Evolutionary conservation across 164 flowering plant species (phyloP).

Genomic region (Tetracentron sinense): DNA sequence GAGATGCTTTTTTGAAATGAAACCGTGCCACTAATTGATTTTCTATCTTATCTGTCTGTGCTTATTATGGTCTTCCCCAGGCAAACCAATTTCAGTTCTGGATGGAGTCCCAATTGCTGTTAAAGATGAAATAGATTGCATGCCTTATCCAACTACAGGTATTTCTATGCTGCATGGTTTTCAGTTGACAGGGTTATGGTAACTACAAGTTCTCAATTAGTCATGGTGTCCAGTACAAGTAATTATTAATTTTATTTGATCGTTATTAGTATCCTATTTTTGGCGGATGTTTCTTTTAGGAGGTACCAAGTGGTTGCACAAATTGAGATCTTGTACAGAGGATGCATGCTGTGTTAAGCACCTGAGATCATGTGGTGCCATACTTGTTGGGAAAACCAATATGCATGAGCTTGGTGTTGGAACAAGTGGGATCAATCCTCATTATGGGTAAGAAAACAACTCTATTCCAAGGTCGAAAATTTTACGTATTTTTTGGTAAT

Average conservation of each 20-base stretch:
- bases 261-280: background rate
- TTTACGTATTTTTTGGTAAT: background rate
- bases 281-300: slow-evolving; percentile 36
- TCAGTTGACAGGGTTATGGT: background rate
- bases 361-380: slow-evolving; percentile 78
- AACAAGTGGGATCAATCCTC: slow-evolving; percentile 94
- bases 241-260: background rate
- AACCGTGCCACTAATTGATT: background rate
- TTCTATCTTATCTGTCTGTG: background rate
- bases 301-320: slow-evolving; percentile 91
- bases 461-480: background rate
- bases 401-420: slow-evolving; percentile 99
- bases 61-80: slow-evolving; percentile 28
- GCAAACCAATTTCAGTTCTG: slow-evolving; percentile 67
- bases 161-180: slow-evolving; percentile 1
- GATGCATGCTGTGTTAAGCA: slow-evolving; percentile 78
- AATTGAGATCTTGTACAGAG: slow-evolving; percentile 51
- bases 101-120: slow-evolving; percentile 88
- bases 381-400: slow-evolving; percentile 87
- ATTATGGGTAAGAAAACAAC: slow-evolving; percentile 62
- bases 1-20: background rate
- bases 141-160: slow-evolving; percentile 97
- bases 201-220: no score
- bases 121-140: slow-evolving; percentile 93
- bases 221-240: background rate